phyloP scores from a whole-genome alignment of 2,329 filamentous ascomycete genomes.

The Alternaria panax region DNA sequence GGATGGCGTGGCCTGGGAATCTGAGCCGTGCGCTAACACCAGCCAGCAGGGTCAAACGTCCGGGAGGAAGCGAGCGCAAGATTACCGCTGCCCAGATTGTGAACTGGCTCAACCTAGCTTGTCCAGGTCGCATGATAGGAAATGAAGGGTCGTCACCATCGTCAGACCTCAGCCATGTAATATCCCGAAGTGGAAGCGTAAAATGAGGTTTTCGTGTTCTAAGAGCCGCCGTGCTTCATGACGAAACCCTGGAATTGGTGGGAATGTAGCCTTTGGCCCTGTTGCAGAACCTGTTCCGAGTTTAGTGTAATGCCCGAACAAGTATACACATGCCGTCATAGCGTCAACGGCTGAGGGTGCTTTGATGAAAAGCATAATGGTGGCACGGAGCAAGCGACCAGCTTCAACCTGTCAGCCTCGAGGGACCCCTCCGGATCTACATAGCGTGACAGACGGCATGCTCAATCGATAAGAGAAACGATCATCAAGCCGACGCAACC shows the following conservation, averaged over 20 bases:
- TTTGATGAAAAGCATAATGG: slow-evolving; percentile 32
- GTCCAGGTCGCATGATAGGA: slow-evolving; percentile 42
- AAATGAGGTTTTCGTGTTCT: slow-evolving; percentile 46
- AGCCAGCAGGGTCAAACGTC: slow-evolving; percentile 48
- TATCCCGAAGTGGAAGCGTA: slow-evolving; percentile 40
- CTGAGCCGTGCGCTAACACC: slow-evolving; percentile 38
- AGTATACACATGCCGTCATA: slow-evolving; percentile 41
- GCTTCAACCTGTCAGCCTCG: slow-evolving; percentile 47
- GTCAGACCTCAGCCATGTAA: slow-evolving; percentile 42
- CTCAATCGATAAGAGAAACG: slow-evolving; percentile 50
- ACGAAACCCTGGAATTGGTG: slow-evolving; percentile 44
- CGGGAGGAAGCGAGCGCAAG: slow-evolving; percentile 51
- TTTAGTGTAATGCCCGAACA: slow-evolving; percentile 37
- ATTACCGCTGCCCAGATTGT: slow-evolving; percentile 45
- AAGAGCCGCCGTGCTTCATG: slow-evolving; percentile 45
- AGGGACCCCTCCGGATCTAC: slow-evolving; percentile 45
- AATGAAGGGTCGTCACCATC: slow-evolving; percentile 49
- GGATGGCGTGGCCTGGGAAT: slow-evolving; percentile 30
- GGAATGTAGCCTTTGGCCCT: slow-evolving; percentile 24
- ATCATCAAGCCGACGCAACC: slow-evolving; percentile 34
- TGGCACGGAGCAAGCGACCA: slow-evolving; percentile 40
- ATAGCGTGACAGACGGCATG: slow-evolving; percentile 40
- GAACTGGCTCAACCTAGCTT: slow-evolving; percentile 34
- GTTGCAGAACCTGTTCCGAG: slow-evolving; percentile 28
- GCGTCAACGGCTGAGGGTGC: slow-evolving; percentile 26